Conservation (phyloP, 352 stramenopile species). For the Pythium vanterpoolii region DNA sequence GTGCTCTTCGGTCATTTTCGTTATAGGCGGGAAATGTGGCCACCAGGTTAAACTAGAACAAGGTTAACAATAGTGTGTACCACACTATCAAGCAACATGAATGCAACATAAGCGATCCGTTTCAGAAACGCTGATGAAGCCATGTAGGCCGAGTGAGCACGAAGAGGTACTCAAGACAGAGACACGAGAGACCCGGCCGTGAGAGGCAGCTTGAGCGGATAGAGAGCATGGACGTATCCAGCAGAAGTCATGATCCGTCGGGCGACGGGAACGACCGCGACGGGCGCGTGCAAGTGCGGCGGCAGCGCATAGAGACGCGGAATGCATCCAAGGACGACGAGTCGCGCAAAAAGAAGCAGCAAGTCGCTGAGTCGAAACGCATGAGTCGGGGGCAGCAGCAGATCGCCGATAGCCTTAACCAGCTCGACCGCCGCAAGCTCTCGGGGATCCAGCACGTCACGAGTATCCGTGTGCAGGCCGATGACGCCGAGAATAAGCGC, state of each 20-base stretch:
- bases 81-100: not conserved
- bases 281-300: constrained; percentile 54
- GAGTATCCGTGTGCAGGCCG: constrained; percentile 85
- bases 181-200: not conserved
- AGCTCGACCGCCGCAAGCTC: constrained; percentile 70
- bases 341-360: constrained; percentile 65
- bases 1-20: constrained; percentile 30
- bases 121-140: constrained; percentile 17
- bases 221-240: constrained; percentile 22
- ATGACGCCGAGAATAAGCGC: constrained; percentile 87
- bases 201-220: not conserved
- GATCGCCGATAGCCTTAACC: constrained; percentile 72
- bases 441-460: constrained; percentile 89
- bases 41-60: not conserved
- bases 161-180: not conserved
- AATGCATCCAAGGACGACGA: constrained; percentile 82
- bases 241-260: constrained; percentile 37
- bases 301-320: constrained; percentile 69
- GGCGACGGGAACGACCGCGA: constrained; percentile 50
- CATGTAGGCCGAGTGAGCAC: constrained; percentile 3
- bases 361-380: constrained; percentile 54
- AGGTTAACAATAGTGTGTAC: not conserved
- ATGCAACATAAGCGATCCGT: constrained; percentile 15
- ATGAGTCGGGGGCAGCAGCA: constrained; percentile 77
- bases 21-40: not conserved